phyloP scores from a whole-genome alignment of 495 filamentous ascomycete species.

The Neurospora pannonica region DNA sequence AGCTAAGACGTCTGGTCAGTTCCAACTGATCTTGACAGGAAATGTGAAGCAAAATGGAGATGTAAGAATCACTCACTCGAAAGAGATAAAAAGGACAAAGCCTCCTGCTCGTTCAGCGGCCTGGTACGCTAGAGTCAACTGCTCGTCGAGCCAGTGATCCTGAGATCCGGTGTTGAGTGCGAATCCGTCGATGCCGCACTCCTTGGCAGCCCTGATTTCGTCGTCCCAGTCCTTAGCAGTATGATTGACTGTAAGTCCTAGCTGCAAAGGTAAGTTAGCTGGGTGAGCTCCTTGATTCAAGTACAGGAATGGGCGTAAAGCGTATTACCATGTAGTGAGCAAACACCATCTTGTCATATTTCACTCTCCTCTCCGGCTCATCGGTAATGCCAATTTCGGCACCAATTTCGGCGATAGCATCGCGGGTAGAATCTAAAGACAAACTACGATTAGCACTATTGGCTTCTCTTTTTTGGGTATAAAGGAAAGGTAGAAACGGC shows the following conservation, averaged over 20 bases:
- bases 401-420: neutral
- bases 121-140: slow-evolving; percentile 43
- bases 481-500: neutral
- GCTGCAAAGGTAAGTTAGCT: slow-evolving; percentile 7
- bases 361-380: neutral
- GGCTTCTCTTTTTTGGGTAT: neutral
- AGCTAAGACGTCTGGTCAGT: slow-evolving; percentile 10
- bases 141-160: slow-evolving; percentile 40
- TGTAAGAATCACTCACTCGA: slow-evolving; percentile 39
- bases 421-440: neutral
- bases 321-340: slow-evolving; percentile 38
- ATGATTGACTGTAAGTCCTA: slow-evolving; percentile 36
- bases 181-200: slow-evolving; percentile 62
- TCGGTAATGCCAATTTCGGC: neutral
- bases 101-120: slow-evolving; percentile 40
- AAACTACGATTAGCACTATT: neutral
- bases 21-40: neutral
- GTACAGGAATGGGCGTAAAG: neutral
- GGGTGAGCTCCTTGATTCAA: neutral
- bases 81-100: slow-evolving; percentile 61
- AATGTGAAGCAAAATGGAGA: too few relatives aligned
- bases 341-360: slow-evolving; percentile 9
- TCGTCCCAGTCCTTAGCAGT: slow-evolving; percentile 42
- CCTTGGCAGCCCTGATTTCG: slow-evolving; percentile 52
- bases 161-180: slow-evolving; percentile 55